A percentile compares a stretch with the other conserved stretches of the same genome.
Conservation (phyloP, 225 moss, liverwort and hornwort genomes). For the Asterella californica region DNA sequence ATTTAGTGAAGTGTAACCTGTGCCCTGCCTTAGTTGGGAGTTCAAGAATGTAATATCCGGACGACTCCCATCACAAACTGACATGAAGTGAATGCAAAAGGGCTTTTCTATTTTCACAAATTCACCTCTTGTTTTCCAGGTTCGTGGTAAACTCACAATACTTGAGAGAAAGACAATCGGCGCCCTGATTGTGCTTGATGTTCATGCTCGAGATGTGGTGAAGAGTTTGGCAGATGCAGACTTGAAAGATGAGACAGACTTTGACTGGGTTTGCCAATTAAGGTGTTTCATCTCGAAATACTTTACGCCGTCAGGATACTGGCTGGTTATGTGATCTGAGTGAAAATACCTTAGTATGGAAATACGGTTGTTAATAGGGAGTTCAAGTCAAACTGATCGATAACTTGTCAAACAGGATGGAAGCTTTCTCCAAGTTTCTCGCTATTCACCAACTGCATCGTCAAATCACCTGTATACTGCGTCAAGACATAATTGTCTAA, state of each 20-base stretch:
- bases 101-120: background rate
- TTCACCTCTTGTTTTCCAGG: slow-evolving; percentile 29
- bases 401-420: background rate
- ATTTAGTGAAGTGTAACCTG: background rate
- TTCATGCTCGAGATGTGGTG: slow-evolving; percentile 71
- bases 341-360: background rate
- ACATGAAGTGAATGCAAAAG: background rate
- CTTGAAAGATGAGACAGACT: slow-evolving; percentile 65
- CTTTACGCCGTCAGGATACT: background rate
- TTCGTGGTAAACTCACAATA: slow-evolving; percentile 61
- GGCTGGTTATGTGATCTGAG: background rate
- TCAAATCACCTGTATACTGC: background rate
- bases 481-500: background rate
- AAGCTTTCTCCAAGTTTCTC: background rate
- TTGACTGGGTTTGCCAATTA: slow-evolving; percentile 80
- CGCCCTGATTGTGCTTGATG: slow-evolving; percentile 74
- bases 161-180: slow-evolving; percentile 78
- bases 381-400: background rate
- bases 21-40: background rate
- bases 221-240: slow-evolving; percentile 71
- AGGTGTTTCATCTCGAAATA: slow-evolving; percentile 35
- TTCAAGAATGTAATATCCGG: background rate
- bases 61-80: background rate
- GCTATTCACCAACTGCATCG: background rate
- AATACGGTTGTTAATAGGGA: background rate